Evolutionary conservation across 192 early-diverging fungal genomes (phyloP).

Genomic region (Coemansia sp.): DNA sequence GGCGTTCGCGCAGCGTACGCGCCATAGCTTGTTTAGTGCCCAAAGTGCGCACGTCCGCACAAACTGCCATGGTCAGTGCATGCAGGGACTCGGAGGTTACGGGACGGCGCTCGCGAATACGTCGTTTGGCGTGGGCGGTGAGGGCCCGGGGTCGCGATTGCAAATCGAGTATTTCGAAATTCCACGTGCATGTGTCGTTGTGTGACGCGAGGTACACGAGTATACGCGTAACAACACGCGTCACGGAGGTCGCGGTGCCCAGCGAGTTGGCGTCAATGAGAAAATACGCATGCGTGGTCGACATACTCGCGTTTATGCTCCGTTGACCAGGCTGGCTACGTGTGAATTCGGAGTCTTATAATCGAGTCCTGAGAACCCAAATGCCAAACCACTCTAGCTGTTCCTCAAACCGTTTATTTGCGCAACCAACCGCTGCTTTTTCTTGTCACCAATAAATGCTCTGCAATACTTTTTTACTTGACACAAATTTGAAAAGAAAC

Average conservation of each 20-base stretch:
- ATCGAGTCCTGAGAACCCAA: not conserved
- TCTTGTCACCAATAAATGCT: too few species aligned
- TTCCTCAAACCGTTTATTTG: too few species aligned
- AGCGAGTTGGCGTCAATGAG: constrained; percentile 38
- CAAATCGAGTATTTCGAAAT: constrained; percentile 42
- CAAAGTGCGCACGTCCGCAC: not conserved
- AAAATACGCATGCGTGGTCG: constrained; percentile 47
- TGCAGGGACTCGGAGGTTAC: too few species aligned
- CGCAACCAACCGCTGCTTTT: too few species aligned
- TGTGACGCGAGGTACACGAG: constrained; percentile 30
- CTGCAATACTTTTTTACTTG: too few species aligned
- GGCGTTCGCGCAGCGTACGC: constrained; percentile 26
- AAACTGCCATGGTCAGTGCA: too few species aligned
- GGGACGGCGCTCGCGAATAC: constrained; percentile 17
- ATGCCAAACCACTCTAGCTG: too few species aligned
- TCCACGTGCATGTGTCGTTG: constrained; percentile 42
- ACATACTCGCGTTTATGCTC: constrained; percentile 3
- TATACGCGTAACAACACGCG: constrained; percentile 28
- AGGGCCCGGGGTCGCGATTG: constrained; percentile 12
- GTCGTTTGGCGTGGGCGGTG: constrained; percentile 19
- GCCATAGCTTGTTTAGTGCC: constrained; percentile 11
- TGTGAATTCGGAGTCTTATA: not conserved
- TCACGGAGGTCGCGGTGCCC: not conserved
- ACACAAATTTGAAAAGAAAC: too few species aligned
- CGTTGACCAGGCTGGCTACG: not conserved